Evolutionary conservation across 2,329 filamentous ascomycete species (phyloP), one percentile per base, ranked within the genome.

Genomic region (Didymellaceae sp.): DNA sequence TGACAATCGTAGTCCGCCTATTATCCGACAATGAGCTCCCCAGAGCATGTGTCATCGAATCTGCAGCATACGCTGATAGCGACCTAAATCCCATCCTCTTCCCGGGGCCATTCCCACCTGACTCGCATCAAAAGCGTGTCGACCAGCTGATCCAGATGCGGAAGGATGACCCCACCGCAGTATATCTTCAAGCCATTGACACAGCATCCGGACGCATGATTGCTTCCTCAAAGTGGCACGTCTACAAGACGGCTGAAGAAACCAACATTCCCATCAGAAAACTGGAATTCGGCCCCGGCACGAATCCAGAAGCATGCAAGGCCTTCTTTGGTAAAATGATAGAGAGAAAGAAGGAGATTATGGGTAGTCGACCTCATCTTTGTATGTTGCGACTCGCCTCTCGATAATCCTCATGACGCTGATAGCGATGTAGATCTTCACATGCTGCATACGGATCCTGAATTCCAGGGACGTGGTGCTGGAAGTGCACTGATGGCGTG

Each of bases 201-300:
- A 56, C 61, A 37, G 58, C 58, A 4, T 59, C 58, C 1, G 52
- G 52, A 6, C 55, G 66, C n/a, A 59, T 66, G 42, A 58, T 68
- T 4, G 66, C 66, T 1, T 65, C 63, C 25, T 57, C 67, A 1
- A 67, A 70, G 38, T 71, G 66, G 66, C 53, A 65, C 33, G 31
- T 72, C 9, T 67, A 65, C 48, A 45, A 58, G 7, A 63, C 63
- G 0, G 22, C 59, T 4, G 54, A 62, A 16, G 46, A 51, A 0
- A 57, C 52, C 1, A 45, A 49, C 1, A 39, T 43, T 7, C 52
- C 64, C 2, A 46, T 52, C 7, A 37, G 43, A 7, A 52, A 55
- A 5, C n/a, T 62, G 22, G 42, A 47, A 5, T 54, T 61, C 7
- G 60, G 58, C 3, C 39, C 54, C 9, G 63, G 62, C 4, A 51